Conservation (phyloP, 225 moss, liverwort and hornwort genomes). For the Physcomitrium patens region DNA sequence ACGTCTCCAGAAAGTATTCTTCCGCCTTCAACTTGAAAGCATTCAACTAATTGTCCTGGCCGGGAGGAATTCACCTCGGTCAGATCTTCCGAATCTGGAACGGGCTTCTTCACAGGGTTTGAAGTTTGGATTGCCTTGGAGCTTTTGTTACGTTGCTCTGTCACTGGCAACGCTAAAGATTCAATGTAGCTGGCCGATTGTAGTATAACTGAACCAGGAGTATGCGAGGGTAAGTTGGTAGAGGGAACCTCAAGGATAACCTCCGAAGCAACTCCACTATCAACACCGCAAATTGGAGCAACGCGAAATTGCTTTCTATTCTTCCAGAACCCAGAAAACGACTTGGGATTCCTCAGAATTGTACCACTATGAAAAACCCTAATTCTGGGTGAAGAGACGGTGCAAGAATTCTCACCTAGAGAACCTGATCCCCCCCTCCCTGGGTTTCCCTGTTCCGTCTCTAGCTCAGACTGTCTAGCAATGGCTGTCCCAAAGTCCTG, state of each 20-base stretch:
- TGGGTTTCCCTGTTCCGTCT: conserved; percentile 26
- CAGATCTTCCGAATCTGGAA: conserved; percentile 39
- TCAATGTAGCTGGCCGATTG: conserved; percentile 45
- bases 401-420: conserved; percentile 25
- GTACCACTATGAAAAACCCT: conserved; percentile 35
- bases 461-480: conserved; percentile 26
- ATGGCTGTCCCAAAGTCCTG: conserved; percentile 25
- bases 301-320: conserved; percentile 20
- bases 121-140: conserved; percentile 22
- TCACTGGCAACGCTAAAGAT: conserved; percentile 35
- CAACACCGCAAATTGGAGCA: conserved; percentile 40
- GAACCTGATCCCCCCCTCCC: conserved; percentile 9
- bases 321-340: conserved; percentile 23
- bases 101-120: conserved; percentile 34
- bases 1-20: conserved; percentile 75
- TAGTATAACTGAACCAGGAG: conserved; percentile 32
- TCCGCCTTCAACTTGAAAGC: conserved; percentile 80
- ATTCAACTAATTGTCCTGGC: conserved; percentile 59
- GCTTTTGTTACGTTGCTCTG: conserved; percentile 33
- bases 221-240: conserved; percentile 30
- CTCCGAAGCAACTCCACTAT: conserved; percentile 47
- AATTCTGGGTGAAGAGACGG: conserved; percentile 47
- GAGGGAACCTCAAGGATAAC: conserved; percentile 46
- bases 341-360: conserved; percentile 24
- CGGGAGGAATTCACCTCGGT: conserved; percentile 44